A percentile compares a stretch with the other conserved stretches of the same genome.
Evolutionary conservation across 768 basidiomycete species (phyloP).

Genomic region (Boletus pseudopeckii): DNA sequence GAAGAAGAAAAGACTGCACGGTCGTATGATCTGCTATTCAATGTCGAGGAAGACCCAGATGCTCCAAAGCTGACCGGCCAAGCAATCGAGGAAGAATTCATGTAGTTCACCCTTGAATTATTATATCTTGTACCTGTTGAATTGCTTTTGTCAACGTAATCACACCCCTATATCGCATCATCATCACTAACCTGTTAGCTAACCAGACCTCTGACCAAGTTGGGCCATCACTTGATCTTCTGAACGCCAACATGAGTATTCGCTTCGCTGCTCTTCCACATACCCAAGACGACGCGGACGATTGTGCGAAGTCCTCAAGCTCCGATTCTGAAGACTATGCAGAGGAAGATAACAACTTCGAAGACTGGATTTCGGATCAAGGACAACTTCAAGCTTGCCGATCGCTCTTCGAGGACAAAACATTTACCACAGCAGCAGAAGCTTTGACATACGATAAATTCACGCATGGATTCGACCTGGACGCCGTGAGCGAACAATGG

Average conservation of each 20-base stretch:
- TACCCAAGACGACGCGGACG: slow-evolving; percentile 8
- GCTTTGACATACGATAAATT: slow-evolving; percentile 59
- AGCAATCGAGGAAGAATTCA: slow-evolving; percentile 87
- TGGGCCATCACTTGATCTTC: not conserved
- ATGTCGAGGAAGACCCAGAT: slow-evolving; percentile 56
- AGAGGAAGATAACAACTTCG: slow-evolving; percentile 63
- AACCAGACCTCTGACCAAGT: not conserved
- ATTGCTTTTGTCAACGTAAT: not conserved
- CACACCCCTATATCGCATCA: not conserved
- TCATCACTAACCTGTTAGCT: not conserved
- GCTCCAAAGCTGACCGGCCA: slow-evolving; percentile 55
- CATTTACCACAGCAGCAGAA: slow-evolving; percentile 56
- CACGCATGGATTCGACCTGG: slow-evolving; percentile 61
- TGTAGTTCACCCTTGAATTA: slow-evolving; percentile 44
- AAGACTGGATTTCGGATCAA: slow-evolving; percentile 79
- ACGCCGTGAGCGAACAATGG: slow-evolving; percentile 45
- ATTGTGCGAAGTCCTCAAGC: slow-evolving; percentile 15
- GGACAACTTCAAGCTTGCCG: slow-evolving; percentile 48
- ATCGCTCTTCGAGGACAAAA: slow-evolving; percentile 73
- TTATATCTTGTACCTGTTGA: not conserved
- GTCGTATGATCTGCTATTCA: slow-evolving; percentile 83
- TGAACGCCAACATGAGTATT: slow-evolving; percentile 26
- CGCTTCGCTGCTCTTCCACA: slow-evolving; percentile 21
- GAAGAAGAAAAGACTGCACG: slow-evolving; percentile 85
- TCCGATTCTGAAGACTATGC: slow-evolving; percentile 25